Evolutionary conservation across 2,329 filamentous ascomycete genomes (phyloP).

Genomic region (Claviceps lovelessii): DNA sequence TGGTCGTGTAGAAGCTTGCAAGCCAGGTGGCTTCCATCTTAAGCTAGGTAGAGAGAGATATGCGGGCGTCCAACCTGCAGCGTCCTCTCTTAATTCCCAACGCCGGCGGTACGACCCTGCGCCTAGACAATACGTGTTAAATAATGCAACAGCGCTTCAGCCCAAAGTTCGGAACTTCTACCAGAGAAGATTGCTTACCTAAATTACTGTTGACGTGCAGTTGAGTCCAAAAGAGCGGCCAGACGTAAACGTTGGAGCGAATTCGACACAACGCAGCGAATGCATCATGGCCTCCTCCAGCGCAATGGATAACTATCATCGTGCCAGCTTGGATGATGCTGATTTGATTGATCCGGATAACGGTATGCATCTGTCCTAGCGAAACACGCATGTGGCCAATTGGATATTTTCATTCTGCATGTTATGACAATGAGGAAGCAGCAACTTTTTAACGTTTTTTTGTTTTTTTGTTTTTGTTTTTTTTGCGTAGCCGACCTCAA

Average conservation of each 20-base stretch:
- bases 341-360: conserved; percentile 70
- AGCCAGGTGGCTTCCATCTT: neutral
- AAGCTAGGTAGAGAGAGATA: neutral
- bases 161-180: no score
- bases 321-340: conserved; percentile 48
- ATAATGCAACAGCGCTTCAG: neutral
- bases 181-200: no score
- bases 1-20: neutral
- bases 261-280: neutral
- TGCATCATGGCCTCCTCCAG: conserved; percentile 31
- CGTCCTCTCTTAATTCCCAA: neutral
- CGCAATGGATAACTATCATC: conserved; percentile 43
- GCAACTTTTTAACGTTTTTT: neutral
- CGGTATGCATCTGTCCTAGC: conserved; percentile 32
- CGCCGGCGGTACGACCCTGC: neutral
- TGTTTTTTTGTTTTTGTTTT: neutral
- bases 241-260: neutral
- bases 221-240: neutral
- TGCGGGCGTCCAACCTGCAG: neutral
- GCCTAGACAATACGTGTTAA: neutral
- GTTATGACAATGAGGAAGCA: neutral
- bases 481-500: conserved; percentile 56
- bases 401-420: neutral
- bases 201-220: neutral
- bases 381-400: neutral